These are phyloP conservation scores for Jasminum sambac DNA, from an alignment of 257 asterid genomes.

Conservation along the genomic window DNA sequence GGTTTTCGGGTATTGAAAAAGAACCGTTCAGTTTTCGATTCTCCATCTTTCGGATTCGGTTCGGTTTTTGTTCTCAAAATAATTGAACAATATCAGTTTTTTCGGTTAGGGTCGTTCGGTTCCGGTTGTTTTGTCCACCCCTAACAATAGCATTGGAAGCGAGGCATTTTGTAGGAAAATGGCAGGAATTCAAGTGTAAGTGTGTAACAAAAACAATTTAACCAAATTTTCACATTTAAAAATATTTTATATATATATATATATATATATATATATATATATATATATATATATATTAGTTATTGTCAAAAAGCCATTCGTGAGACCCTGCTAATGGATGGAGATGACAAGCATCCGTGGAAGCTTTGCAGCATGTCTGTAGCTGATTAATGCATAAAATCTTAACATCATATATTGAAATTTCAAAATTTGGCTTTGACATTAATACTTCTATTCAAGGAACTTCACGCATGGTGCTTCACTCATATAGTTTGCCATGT, in stretches of 20 bases:
- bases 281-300: slow-evolving; percentile 13
- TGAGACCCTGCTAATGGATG: not conserved
- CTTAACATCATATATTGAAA: not conserved
- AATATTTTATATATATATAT: too few relatives aligned
- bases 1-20: too few relatives aligned
- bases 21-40: too few relatives aligned
- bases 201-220: not conserved
- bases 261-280: slow-evolving; percentile 60
- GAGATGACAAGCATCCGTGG: not conserved
- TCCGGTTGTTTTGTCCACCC: too few relatives aligned
- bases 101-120: too few relatives aligned
- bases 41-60: too few relatives aligned
- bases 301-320: not conserved
- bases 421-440: not conserved
- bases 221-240: not conserved
- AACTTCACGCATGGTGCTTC: not conserved
- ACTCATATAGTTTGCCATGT: not conserved
- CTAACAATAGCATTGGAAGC: not conserved
- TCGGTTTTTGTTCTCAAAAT: too few relatives aligned
- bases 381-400: not conserved
- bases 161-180: slow-evolving; percentile 1
- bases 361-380: not conserved
- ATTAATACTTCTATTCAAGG: not conserved
- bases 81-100: too few relatives aligned
- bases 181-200: not conserved